Conservation (phyloP, 345 rosid genomes). For the Salix brachista region DNA sequence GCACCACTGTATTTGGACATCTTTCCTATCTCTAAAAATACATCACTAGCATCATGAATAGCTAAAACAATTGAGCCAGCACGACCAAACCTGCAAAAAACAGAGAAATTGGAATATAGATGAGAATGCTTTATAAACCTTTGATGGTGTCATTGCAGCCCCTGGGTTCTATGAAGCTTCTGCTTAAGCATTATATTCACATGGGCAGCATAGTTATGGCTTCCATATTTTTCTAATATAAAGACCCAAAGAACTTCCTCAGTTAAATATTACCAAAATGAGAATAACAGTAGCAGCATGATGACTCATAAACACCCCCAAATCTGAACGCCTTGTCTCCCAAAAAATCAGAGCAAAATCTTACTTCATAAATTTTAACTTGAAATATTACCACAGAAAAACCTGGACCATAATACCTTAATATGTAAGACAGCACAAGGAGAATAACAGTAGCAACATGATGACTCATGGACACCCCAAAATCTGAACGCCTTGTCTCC, state of each 20-base stretch:
- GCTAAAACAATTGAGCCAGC: conserved; percentile 91
- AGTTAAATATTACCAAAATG: conserved; percentile 20
- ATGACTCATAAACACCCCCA: conserved; percentile 96
- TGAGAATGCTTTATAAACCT: background rate
- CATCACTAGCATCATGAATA: conserved; percentile 93
- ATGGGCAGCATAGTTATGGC: background rate
- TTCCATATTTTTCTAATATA: background rate
- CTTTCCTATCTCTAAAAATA: conserved; percentile 90
- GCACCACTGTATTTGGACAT: conserved; percentile 91
- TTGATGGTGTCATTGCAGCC: background rate
- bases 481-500: conserved; percentile 99
- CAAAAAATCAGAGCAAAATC: conserved; percentile 81
- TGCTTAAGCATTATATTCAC: background rate
- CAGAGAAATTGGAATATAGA: background rate
- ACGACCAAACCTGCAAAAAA: conserved; percentile 69
- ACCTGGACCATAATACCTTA: conserved; percentile 42
- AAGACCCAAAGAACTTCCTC: conserved; percentile 1
- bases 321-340: conserved; percentile 98
- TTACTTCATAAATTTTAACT: too few species aligned
- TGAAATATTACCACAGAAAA: background rate
- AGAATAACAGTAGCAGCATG: conserved; percentile 80
- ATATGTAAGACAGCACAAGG: conserved; percentile 76
- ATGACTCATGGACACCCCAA: conserved; percentile 97
- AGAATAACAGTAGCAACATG: conserved; percentile 81
- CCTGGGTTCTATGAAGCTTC: background rate